Base-by-base conservation (phyloP, 441 rosid genomes). In the Isatis lusitanica region DNA sequence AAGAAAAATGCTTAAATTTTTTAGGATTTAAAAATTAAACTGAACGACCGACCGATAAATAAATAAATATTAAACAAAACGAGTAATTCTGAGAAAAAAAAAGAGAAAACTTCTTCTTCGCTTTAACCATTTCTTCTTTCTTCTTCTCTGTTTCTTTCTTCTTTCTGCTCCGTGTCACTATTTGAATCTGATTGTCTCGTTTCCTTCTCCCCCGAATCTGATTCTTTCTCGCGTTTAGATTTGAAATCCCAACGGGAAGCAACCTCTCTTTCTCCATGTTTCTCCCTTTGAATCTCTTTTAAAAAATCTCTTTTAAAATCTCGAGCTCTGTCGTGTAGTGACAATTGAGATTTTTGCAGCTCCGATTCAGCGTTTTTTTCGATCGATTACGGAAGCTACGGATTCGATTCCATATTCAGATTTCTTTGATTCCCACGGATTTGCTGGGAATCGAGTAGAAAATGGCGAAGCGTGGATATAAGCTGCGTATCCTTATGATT, bases 381-480 rank as follows among this genome's bases (percentile, higher is more conserved):
- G 44, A 68, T 50, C 70, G 43, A 63, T 62, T 57, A 2, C 9
- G 60, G 63, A 78, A 67, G 74, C 40, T 43, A 2, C 1, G 16
- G 66, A 63, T 66, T 77, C 72, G 72, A 74, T 64, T 76, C 72
- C 2, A 13, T 50, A 51, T 75, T 66, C 56, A 3, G 68, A 63
- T 68, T 71, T 65, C n/a, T 44, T 63, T 53, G 40, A 17, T 66
- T 8, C 9, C 35, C 66, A 47, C 76, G 28, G 71, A 68, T 78
- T 69, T 9, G 51, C 44, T 42, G 8, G 28, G 7, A 68, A 58
- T 43, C 64, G 31, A 59, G 74, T 57, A 52, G 68, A 65, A 67
- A 70, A 90, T 90, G 97, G 86, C 96, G 65, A 90, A 89, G 84
- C 97, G 93, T 76, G 97, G 96, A 83, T 94, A 89, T 80, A 92